A percentile compares a stretch with the other conserved stretches of the same genome.
These are phyloP conservation scores for Clarireedia paspali DNA, from an alignment of 2,329 filamentous ascomycete species.

Conservation along the genomic window DNA sequence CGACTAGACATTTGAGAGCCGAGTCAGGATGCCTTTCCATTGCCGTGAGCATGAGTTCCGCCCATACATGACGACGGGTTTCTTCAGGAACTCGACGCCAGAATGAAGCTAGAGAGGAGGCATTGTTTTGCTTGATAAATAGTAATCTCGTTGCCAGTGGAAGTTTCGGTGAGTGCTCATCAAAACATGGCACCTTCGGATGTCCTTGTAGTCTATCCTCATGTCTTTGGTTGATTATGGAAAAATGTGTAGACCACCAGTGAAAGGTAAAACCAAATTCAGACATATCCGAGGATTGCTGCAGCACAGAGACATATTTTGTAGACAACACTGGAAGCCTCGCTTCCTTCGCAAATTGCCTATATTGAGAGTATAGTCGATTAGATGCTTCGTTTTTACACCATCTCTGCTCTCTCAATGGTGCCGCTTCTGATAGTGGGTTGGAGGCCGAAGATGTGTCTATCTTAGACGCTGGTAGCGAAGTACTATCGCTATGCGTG, in stretches of 20 bases:
- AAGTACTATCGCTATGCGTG: no score
- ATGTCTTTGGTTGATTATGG: slow-evolving; percentile 2
- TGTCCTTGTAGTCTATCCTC: neutral
- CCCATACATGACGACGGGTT: slow-evolving; percentile 5
- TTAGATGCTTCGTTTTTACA: no score
- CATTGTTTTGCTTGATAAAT: slow-evolving; percentile 8
- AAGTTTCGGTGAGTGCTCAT: neutral
- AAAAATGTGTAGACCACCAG: slow-evolving; percentile 2
- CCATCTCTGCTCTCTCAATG: no score
- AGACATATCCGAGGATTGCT: neutral
- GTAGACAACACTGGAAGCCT: neutral
- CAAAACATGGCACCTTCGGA: neutral
- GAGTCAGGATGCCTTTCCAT: slow-evolving; percentile 5
- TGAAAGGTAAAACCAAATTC: neutral
- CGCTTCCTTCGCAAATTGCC: neutral
- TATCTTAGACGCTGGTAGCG: no score
- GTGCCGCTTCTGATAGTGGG: no score
- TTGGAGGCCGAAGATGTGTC: no score
- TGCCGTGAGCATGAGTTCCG: slow-evolving; percentile 8
- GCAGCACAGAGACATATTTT: neutral
- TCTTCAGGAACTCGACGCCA: slow-evolving; percentile 4
- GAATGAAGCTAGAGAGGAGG: neutral
- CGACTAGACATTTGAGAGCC: slow-evolving; percentile 6
- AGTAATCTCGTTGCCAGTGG: neutral
- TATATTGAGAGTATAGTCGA: neutral